Evolutionary conservation across 257 asterid genomes (phyloP), one percentile per base, ranked within the genome.

Genomic region (Striga asiatica): DNA sequence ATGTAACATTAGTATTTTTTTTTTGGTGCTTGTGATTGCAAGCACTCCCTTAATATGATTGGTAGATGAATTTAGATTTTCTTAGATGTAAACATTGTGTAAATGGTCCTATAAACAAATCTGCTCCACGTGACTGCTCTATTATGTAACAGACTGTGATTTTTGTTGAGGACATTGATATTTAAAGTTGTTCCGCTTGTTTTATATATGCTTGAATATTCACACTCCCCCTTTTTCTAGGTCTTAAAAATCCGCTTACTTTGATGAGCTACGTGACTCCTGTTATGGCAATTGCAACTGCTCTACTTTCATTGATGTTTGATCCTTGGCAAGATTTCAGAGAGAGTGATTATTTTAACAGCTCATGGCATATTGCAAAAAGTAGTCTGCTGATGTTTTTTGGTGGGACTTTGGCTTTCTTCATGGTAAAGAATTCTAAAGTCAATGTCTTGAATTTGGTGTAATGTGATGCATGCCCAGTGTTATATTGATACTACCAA

Each of bases 191-290:
- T 58, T 5, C 23, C 5, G 35, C 45, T 13, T 28, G 18, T 39
- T 54, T 58, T 52, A 24, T n/a, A n/a, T 31, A 41, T 50, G 56
- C 32, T 21, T 41, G 49, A 37, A 21, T 52, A 51, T 51, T 67
- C 57, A 48, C 58, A 16, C 37, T 58, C 61, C 65, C 60, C 20
- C 5, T 62, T 34, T 54, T 63, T 67, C 67, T 61, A 88, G 99
- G 99, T 79, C 83, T 92, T 55, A 88, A 85, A 75, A 92, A 92
- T 73, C 99, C 99, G 38, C 88, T 92, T 50, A 81, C 92, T 58
- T 69, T 92, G 65, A 92, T 92, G 99, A 92, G 99, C 89, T 78
- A 83, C 14, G 95, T 92, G 71, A 74, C 99, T 56, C 96, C 99
- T 7, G 71, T 92, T 37, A 92, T 92, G 99, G 95, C 99, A 11